A percentile compares a stretch with the other conserved stretches of the same genome.
Evolutionary conservation across 805 yeast genomes (phyloP).

Genomic region (Lipomyces yamanashiensis): DNA sequence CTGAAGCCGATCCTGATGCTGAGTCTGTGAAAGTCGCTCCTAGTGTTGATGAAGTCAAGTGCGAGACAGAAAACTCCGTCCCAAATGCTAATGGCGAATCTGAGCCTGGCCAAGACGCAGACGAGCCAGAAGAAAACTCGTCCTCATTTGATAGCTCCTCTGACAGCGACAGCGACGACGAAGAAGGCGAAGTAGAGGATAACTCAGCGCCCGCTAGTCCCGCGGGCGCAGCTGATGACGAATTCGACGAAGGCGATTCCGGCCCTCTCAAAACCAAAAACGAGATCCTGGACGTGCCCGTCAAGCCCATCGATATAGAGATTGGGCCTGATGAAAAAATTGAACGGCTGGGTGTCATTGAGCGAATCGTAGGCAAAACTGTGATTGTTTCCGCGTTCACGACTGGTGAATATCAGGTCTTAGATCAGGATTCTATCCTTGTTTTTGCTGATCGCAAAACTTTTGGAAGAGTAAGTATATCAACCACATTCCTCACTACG

Average conservation of each 20-base stretch:
- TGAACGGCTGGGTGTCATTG: slow-evolving; percentile 71
- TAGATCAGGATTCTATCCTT: slow-evolving; percentile 73
- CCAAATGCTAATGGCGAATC: neutral
- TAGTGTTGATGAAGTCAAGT: neutral
- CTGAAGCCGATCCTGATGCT: slow-evolving; percentile 5
- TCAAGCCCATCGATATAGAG: slow-evolving; percentile 64
- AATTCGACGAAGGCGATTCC: slow-evolving; percentile 37
- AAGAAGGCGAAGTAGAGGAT: slow-evolving; percentile 6
- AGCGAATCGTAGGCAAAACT: slow-evolving; percentile 70
- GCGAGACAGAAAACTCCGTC: neutral
- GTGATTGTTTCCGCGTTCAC: slow-evolving; percentile 70
- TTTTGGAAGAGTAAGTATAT: slow-evolving; percentile 67
- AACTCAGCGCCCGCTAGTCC: slow-evolving; percentile 3
- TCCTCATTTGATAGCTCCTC: neutral
- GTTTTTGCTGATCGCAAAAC: slow-evolving; percentile 73
- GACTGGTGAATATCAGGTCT: slow-evolving; percentile 83
- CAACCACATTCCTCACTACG: neutral
- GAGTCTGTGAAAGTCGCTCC: neutral
- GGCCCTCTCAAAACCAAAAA: slow-evolving; percentile 81
- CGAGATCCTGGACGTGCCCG: slow-evolving; percentile 70
- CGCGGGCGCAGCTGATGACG: slow-evolving; percentile 36
- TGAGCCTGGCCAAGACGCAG: neutral
- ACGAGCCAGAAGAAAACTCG: neutral
- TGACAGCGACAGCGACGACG: slow-evolving; percentile 30
- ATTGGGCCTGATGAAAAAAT: slow-evolving; percentile 67